These are phyloP conservation scores for Trichoderma koningiopsis DNA, from an alignment of 2,329 filamentous ascomycete genomes.

Conservation along the genomic window DNA sequence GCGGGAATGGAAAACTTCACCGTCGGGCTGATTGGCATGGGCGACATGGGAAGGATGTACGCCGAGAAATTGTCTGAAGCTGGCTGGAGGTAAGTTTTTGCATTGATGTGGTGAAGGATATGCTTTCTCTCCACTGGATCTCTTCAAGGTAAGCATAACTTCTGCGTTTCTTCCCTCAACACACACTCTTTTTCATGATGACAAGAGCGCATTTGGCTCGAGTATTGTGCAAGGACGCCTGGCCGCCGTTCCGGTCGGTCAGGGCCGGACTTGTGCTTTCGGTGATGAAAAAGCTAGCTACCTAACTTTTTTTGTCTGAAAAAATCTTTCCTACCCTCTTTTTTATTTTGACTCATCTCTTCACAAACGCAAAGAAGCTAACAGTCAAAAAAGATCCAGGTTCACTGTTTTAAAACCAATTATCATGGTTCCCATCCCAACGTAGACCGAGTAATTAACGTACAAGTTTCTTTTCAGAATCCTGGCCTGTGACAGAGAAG, in stretches of 20 bases:
- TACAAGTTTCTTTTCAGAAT: conserved; percentile 60
- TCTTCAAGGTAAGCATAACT: conserved; percentile 25
- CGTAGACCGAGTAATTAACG: conserved; percentile 35
- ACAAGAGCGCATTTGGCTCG: conserved; percentile 99
- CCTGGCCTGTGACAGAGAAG: conserved; percentile 89
- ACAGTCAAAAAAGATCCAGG: conserved; percentile 2
- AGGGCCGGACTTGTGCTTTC: conserved; percentile 65
- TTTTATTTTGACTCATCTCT: background rate
- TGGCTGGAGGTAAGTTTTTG: conserved; percentile 80
- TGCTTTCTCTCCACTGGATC: too few species aligned
- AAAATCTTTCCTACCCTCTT: conserved; percentile 28
- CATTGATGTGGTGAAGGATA: too few species aligned
- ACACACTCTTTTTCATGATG: conserved; percentile 68
- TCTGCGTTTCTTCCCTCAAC: conserved; percentile 20
- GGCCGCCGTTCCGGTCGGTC: conserved; percentile 75
- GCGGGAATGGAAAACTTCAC: conserved; percentile 67
- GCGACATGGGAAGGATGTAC: conserved; percentile 99
- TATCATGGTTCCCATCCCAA: background rate
- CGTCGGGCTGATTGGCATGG: conserved; percentile 97
- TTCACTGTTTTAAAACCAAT: background rate
- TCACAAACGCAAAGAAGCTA: conserved; percentile 8
- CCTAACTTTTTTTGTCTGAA: conserved; percentile 88
- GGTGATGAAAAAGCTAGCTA: conserved; percentile 99
- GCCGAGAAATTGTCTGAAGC: conserved; percentile 83
- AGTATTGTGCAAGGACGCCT: conserved; percentile 73